Percentiles rank a stretch among this genome's conserved stretches.
phyloP scores from a whole-genome alignment of 768 basidiomycete genomes.

The Trametes sanguinea region DNA sequence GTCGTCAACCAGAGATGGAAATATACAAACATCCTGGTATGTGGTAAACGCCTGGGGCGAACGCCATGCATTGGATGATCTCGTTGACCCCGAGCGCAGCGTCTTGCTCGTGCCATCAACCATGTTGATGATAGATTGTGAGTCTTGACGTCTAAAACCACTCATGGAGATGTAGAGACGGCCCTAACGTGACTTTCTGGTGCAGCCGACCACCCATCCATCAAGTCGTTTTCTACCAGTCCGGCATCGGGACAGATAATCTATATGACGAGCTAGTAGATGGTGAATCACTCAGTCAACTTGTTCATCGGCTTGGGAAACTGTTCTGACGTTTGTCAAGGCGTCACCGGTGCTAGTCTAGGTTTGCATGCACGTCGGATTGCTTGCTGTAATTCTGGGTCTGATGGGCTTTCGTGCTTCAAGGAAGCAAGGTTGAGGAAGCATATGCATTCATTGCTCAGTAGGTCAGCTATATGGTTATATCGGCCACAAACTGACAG shows the following conservation, averaged over 20 bases:
- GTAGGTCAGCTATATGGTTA: constrained; percentile 42
- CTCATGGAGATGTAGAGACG: too few relatives aligned
- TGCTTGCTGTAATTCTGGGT: too few relatives aligned
- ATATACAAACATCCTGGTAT: constrained; percentile 36
- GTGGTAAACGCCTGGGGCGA: background rate
- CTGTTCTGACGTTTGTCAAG: constrained; percentile 36
- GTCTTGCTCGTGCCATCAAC: constrained; percentile 34
- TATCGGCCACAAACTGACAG: background rate
- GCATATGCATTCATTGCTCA: constrained; percentile 81
- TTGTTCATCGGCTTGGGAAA: background rate
- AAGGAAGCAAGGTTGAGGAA: constrained; percentile 75
- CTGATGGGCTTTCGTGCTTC: background rate
- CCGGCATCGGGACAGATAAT: constrained; percentile 53
- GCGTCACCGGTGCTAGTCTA: constrained; percentile 62
- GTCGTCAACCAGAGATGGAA: constrained; percentile 32
- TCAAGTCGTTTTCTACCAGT: constrained; percentile 38
- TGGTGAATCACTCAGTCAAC: constrained; percentile 38
- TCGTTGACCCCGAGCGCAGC: constrained; percentile 17
- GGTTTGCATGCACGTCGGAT: constrained; percentile 40
- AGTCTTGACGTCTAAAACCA: constrained; percentile 1
- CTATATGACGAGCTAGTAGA: constrained; percentile 62
- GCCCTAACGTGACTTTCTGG: too few relatives aligned
- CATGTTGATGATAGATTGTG: constrained; percentile 36
- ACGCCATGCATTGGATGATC: background rate
- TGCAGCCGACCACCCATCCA: constrained; percentile 30